Evolutionary conservation across 495 filamentous ascomycete genomes (phyloP).

Genomic region (Penicillium waksmanii): DNA sequence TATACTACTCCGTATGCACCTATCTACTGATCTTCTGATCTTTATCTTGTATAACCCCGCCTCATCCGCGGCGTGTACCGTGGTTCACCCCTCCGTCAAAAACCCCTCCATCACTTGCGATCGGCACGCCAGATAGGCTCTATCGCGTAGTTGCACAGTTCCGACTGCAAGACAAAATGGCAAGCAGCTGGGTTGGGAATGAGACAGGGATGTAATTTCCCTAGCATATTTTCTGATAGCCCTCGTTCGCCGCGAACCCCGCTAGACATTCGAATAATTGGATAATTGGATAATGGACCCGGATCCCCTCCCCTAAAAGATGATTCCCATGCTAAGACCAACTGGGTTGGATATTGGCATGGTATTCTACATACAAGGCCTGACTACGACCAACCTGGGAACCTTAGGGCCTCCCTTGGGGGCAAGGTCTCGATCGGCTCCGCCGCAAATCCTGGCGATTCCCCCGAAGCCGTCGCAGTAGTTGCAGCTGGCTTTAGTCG

Average conservation of each 20-base stretch:
- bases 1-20: no score
- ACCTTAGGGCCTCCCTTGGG: not conserved
- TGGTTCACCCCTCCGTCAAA: conserved; percentile 26
- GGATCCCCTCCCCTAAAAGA: not conserved
- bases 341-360: no score
- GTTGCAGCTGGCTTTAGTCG: conserved; percentile 19
- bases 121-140: conserved; percentile 22
- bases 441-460: conserved; percentile 14
- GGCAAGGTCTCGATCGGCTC: conserved; percentile 22
- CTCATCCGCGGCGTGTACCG: conserved; percentile 16
- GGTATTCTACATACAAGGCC: no score
- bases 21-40: not conserved
- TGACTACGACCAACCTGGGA: no score
- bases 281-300: not conserved
- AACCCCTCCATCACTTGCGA: conserved; percentile 24
- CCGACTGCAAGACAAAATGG: conserved; percentile 12
- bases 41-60: conserved; percentile 6
- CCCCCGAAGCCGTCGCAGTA: conserved; percentile 16
- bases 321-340: no score
- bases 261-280: not conserved
- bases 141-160: conserved; percentile 20
- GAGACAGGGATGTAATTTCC: conserved; percentile 25
- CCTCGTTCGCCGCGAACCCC: not conserved
- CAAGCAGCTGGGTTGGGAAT: conserved; percentile 23
- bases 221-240: conserved; percentile 5